Evolutionary conservation across 108 stramenopile genomes (phyloP).

Genomic region (Pseudonitzschia delicatissima): DNA sequence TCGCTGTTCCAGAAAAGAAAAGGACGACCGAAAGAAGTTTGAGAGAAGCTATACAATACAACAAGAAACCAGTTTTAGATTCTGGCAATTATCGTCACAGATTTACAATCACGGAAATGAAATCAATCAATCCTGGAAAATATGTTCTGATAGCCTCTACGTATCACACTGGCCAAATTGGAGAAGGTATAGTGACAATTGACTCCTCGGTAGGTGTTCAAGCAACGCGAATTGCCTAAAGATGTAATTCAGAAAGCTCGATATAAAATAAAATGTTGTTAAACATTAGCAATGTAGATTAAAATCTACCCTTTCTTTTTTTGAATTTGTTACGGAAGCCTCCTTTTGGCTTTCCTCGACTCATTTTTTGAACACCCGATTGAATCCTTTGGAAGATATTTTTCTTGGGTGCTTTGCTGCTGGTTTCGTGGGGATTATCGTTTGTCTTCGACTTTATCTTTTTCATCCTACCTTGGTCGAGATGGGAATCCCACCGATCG

Average conservation of each 20-base stretch:
- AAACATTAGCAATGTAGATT: no score
- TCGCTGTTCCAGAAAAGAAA: constrained; percentile 25
- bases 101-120: constrained; percentile 47
- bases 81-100: constrained; percentile 67
- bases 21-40: neutral
- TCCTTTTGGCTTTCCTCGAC: constrained; percentile 49
- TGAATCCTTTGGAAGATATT: constrained; percentile 65
- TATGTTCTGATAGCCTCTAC: constrained; percentile 58
- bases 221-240: constrained; percentile 7
- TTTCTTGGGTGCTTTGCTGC: constrained; percentile 24
- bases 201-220: constrained; percentile 4
- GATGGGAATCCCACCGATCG: constrained; percentile 67
- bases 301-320: constrained; percentile 2
- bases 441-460: neutral
- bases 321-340: constrained; percentile 20
- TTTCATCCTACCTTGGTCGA: constrained; percentile 65
- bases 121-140: constrained; percentile 37
- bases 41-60: constrained; percentile 6
- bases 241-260: neutral
- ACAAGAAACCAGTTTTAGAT: constrained; percentile 46
- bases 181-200: constrained; percentile 16
- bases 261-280: neutral
- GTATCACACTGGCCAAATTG: constrained; percentile 41
- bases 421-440: neutral
- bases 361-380: constrained; percentile 49